Conservation (phyloP, 805 yeast genomes). For the Tetrapisispora arboricola region DNA sequence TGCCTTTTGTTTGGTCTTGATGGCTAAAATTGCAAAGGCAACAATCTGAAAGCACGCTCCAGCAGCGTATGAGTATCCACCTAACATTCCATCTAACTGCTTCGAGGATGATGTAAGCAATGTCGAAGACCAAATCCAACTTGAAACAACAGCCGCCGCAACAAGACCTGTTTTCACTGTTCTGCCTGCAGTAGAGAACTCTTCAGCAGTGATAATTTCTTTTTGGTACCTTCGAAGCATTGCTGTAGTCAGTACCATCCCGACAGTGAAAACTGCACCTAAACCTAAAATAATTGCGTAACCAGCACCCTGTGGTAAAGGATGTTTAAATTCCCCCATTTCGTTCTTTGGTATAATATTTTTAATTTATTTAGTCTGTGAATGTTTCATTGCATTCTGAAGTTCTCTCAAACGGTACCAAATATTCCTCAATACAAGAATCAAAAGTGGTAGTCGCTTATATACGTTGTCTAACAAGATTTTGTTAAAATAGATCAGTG, state of each 20-base stretch:
- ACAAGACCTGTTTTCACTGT: conserved; percentile 76
- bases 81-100: conserved; percentile 66
- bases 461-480: too few relatives aligned
- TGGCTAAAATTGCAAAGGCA: conserved; percentile 76
- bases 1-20: conserved; percentile 79
- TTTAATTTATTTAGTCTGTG: neutral
- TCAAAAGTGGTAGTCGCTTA: too few relatives aligned
- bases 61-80: conserved; percentile 77
- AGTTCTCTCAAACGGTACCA: too few relatives aligned
- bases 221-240: conserved; percentile 68
- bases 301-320: conserved; percentile 69
- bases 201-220: conserved; percentile 86
- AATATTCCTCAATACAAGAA: too few relatives aligned
- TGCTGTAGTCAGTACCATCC: conserved; percentile 69
- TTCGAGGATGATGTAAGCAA: conserved; percentile 66
- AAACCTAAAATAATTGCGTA: conserved; percentile 82
- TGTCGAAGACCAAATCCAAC: conserved; percentile 94
- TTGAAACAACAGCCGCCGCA: conserved; percentile 82
- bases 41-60: conserved; percentile 89
- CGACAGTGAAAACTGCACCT: conserved; percentile 68
- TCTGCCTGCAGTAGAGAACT: conserved; percentile 88
- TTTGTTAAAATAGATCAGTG: too few relatives aligned
- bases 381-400: too few relatives aligned
- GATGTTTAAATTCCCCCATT: conserved; percentile 22
- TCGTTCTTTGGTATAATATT: neutral